Evolutionary conservation across 371 early-diverging fungal genomes (phyloP).

Genomic region (Apophysomyces variabilis): DNA sequence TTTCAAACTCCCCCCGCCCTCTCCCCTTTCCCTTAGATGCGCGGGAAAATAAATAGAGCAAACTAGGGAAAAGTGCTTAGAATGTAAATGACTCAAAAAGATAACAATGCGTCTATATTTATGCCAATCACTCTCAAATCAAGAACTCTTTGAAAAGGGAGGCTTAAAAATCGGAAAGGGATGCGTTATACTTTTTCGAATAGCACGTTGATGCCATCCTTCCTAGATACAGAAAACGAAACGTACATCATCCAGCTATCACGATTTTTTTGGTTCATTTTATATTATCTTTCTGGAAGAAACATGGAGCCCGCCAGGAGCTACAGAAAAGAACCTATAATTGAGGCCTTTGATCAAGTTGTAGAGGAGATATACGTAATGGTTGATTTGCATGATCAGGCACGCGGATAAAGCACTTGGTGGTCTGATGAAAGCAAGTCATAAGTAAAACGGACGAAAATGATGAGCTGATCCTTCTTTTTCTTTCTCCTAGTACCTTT

Average conservation of each 20-base stretch:
- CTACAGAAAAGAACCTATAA: not conserved
- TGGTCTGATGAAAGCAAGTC: constrained; percentile 9
- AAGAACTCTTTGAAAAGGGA: not conserved
- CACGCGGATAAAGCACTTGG: constrained; percentile 40
- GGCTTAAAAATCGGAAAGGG: not conserved
- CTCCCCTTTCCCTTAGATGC: not conserved
- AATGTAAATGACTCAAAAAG: not conserved
- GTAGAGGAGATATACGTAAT: constrained; percentile 32
- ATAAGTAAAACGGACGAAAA: constrained; percentile 2
- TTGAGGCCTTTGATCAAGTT: constrained; percentile 5
- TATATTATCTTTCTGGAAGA: not conserved
- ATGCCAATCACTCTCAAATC: not conserved
- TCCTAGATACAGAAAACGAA: not conserved
- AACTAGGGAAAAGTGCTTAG: too few relatives aligned
- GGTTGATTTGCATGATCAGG: constrained; percentile 34
- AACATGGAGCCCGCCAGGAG: not conserved
- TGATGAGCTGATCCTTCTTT: not conserved
- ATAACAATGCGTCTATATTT: constrained; percentile 16
- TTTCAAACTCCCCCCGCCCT: not conserved
- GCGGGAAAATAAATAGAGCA: not conserved
- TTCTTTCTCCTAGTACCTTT: constrained; percentile 11
- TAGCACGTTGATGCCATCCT: constrained; percentile 1
- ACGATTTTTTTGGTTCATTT: not conserved
- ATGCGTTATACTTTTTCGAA: not conserved
- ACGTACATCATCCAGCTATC: not conserved